A percentile compares a stretch with the other conserved stretches of the same genome.
These are phyloP conservation scores for Cicer pinnatifidum DNA, from an alignment of 306 rosid species.

Conservation along the genomic window DNA sequence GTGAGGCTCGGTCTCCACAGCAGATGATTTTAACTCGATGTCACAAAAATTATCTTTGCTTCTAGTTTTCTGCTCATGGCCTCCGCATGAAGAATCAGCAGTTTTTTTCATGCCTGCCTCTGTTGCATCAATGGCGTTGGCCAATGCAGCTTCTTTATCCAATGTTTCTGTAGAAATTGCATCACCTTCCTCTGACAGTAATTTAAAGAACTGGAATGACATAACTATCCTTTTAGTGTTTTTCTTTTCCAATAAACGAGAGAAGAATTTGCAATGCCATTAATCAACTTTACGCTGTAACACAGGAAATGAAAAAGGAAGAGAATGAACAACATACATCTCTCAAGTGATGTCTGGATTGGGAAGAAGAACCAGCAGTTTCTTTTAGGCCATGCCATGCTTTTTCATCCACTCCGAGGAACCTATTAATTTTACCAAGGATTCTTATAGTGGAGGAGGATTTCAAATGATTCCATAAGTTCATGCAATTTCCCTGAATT, in stretches of 20 bases:
- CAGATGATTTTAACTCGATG: constrained; percentile 43
- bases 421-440: constrained; percentile 44
- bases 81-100: constrained; percentile 48
- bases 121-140: constrained; percentile 66
- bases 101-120: constrained; percentile 50
- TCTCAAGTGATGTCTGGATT: constrained; percentile 56
- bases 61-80: constrained; percentile 50
- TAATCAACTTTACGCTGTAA: constrained; percentile 13
- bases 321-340: constrained; percentile 47
- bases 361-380: constrained; percentile 57
- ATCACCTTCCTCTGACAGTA: constrained; percentile 66
- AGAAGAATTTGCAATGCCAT: neutral
- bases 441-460: neutral
- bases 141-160: constrained; percentile 69
- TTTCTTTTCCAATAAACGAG: constrained; percentile 20
- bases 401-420: constrained; percentile 58
- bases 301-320: constrained; percentile 8
- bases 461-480: constrained; percentile 9
- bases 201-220: constrained; percentile 68
- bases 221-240: constrained; percentile 23
- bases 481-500: neutral
- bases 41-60: constrained; percentile 7
- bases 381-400: constrained; percentile 58
- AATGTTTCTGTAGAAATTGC: constrained; percentile 51
- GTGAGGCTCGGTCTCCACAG: constrained; percentile 38